phyloP scores from a whole-genome alignment of 116 monocot genomes.

The Trichopus zeylanicus region DNA sequence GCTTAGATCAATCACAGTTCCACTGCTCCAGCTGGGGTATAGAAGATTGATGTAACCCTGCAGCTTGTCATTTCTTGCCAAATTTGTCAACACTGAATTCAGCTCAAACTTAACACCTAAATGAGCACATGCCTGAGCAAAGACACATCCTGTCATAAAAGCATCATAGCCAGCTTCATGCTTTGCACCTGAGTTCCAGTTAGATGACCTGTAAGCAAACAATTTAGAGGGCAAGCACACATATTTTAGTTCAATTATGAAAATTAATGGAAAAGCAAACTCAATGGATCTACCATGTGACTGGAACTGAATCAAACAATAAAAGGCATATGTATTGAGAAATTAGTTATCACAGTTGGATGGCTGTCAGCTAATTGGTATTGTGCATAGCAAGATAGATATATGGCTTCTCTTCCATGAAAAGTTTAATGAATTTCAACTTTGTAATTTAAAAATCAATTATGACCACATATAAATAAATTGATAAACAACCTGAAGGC shows the following conservation, averaged over 20 bases:
- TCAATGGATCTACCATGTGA: no score
- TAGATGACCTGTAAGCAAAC: conserved; percentile 29
- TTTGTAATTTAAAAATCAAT: no score
- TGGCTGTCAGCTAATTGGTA: no score
- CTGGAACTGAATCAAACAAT: no score
- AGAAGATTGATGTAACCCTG: conserved; percentile 63
- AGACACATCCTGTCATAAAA: conserved; percentile 96
- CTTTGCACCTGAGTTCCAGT: conserved; percentile 67
- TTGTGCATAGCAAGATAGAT: no score
- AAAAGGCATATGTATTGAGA: no score
- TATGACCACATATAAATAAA: no score
- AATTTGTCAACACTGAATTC: conserved; percentile 18
- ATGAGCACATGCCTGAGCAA: conserved; percentile 70
- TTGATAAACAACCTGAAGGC: no score
- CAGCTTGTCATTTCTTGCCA: conserved; percentile 42
- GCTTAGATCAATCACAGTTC: conserved; percentile 60
- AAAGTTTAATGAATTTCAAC: no score
- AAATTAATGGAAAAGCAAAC: background rate
- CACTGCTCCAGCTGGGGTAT: conserved; percentile 64
- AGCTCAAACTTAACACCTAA: conserved; percentile 72
- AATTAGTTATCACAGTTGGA: no score
- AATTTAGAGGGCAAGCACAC: background rate
- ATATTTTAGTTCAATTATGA: no score
- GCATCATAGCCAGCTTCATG: conserved; percentile 99
- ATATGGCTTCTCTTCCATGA: no score